Conservation (phyloP, 768 basidiomycete species). For the Nidula microcarpa region DNA sequence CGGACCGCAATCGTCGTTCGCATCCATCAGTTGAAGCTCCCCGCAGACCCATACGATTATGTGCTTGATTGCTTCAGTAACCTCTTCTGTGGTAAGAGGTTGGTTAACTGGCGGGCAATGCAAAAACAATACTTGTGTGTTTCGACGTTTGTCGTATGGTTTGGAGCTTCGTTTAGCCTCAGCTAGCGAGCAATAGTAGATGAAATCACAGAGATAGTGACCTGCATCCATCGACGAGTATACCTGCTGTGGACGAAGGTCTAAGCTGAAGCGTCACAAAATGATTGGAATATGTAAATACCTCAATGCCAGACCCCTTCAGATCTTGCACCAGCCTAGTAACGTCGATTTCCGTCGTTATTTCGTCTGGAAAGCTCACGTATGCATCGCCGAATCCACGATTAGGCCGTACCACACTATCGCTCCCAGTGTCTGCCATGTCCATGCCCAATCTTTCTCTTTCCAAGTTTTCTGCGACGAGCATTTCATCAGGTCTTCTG, state of each 20-base stretch:
- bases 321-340: constrained; percentile 53
- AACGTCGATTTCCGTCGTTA: constrained; percentile 59
- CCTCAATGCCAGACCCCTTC: constrained; percentile 47
- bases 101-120: constrained; percentile 70
- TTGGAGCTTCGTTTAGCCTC: constrained; percentile 54
- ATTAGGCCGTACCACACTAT: constrained; percentile 30
- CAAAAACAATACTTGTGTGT: constrained; percentile 58
- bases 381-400: constrained; percentile 47
- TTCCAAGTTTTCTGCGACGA: constrained; percentile 29
- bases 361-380: constrained; percentile 51
- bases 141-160: constrained; percentile 35
- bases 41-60: constrained; percentile 60
- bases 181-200: constrained; percentile 73
- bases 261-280: constrained; percentile 2
- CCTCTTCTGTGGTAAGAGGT: constrained; percentile 62
- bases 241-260: constrained; percentile 43
- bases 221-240: constrained; percentile 75
- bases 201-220: constrained; percentile 74
- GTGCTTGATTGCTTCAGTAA: constrained; percentile 60
- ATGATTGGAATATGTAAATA: constrained; percentile 17
- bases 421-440: constrained; percentile 28
- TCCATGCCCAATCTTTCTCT: constrained; percentile 34
- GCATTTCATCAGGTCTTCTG: constrained; percentile 30
- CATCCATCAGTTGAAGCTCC: constrained; percentile 31
- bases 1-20: constrained; percentile 13